These are phyloP conservation scores for Rhodotorula kratochvilovae DNA, from an alignment of 768 basidiomycete species.

Conservation along the genomic window DNA sequence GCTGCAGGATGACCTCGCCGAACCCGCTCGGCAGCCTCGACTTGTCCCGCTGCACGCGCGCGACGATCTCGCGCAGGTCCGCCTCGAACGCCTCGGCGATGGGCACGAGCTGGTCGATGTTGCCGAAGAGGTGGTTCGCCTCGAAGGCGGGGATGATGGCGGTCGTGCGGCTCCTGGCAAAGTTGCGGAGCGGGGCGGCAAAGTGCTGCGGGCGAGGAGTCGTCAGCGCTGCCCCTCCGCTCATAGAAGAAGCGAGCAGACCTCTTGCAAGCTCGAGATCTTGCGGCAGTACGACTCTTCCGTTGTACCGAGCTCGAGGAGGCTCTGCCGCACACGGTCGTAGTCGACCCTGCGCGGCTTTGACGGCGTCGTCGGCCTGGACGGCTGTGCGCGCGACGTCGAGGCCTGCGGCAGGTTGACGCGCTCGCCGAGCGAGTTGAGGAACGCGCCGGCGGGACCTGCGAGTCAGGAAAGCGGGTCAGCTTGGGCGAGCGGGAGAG, in stretches of 20 bases:
- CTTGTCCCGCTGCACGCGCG: slow-evolving; percentile 64
- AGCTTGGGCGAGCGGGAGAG: not conserved
- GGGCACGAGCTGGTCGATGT: slow-evolving; percentile 62
- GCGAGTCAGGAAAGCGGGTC: not conserved
- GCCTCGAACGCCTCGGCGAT: slow-evolving; percentile 83
- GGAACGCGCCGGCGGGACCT: slow-evolving; percentile 16
- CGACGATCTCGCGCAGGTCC: slow-evolving; percentile 76
- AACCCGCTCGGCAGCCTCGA: slow-evolving; percentile 59
- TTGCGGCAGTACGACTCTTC: slow-evolving; percentile 32
- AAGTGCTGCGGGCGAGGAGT: slow-evolving; percentile 57
- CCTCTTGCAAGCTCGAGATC: slow-evolving; percentile 23
- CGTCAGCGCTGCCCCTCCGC: too few species aligned
- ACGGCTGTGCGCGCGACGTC: not conserved
- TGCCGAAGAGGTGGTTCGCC: slow-evolving; percentile 88
- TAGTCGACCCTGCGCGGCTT: slow-evolving; percentile 16
- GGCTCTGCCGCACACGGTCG: slow-evolving; percentile 18
- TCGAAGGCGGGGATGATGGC: slow-evolving; percentile 84
- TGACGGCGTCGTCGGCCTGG: slow-evolving; percentile 12
- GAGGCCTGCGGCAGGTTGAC: not conserved
- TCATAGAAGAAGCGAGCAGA: too few species aligned
- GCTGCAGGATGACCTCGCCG: slow-evolving; percentile 77
- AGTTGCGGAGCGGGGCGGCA: slow-evolving; percentile 82
- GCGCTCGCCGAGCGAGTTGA: slow-evolving; percentile 23
- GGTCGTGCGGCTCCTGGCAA: slow-evolving; percentile 75
- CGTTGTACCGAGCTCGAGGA: slow-evolving; percentile 31